Percentiles rank a stretch among this genome's conserved stretches.
These are phyloP conservation scores for Candida sp. DNA, from an alignment of 1,139 yeast species.

Conservation along the genomic window DNA sequence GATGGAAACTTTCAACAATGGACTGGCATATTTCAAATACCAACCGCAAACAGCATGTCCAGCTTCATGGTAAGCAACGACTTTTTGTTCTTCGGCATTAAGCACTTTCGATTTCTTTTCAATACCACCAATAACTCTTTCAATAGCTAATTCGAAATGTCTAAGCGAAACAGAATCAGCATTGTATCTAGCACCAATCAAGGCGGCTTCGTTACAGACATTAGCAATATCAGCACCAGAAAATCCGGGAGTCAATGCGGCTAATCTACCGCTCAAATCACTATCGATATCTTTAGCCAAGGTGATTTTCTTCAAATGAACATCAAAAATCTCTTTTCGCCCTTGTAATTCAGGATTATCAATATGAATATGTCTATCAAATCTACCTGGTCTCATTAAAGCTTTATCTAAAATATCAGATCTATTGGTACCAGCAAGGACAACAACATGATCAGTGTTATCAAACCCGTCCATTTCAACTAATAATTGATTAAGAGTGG, in stretches of 20 bases:
- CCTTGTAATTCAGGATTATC: constrained; percentile 95
- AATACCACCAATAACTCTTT: constrained; percentile 94
- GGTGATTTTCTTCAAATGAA: constrained; percentile 70
- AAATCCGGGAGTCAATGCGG: constrained; percentile 96
- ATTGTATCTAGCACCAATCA: constrained; percentile 87
- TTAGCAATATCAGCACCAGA: constrained; percentile 99
- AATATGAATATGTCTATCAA: constrained; percentile 88
- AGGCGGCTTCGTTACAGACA: constrained; percentile 95
- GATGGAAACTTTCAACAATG: constrained; percentile 89
- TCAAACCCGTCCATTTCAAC: constrained; percentile 99
- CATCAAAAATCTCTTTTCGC: constrained; percentile 85
- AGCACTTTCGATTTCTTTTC: constrained; percentile 87
- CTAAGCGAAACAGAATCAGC: constrained; percentile 64
- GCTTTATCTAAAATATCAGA: constrained; percentile 94
- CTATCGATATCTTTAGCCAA: constrained; percentile 38
- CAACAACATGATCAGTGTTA: constrained; percentile 89
- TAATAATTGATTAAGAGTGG: constrained; percentile 88
- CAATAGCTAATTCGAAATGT: constrained; percentile 95
- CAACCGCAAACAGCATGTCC: constrained; percentile 99
- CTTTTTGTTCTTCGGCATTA: constrained; percentile 77
- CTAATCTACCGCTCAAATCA: constrained; percentile 76
- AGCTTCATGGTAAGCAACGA: constrained; percentile 97
- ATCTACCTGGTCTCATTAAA: constrained; percentile 93
- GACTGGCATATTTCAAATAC: constrained; percentile 88
- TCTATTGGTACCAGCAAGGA: constrained; percentile 95